Evolutionary conservation across 371 early-diverging fungal species (phyloP).

Genomic region (Mucor indicus): DNA sequence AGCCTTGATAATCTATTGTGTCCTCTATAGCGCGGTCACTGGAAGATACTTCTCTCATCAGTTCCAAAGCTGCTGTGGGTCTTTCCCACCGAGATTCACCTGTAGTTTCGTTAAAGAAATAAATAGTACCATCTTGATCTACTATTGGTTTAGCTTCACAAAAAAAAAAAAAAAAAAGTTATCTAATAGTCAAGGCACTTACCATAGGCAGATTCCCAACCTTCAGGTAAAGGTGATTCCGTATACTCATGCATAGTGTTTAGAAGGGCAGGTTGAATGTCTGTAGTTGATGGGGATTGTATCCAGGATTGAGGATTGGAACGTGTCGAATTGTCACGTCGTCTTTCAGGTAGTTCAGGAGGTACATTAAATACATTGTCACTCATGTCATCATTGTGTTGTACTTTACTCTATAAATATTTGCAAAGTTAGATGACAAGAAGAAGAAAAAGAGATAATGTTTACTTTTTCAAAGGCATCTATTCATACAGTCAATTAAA

Average conservation of each 20-base stretch:
- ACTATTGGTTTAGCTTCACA: neutral
- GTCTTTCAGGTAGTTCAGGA: neutral
- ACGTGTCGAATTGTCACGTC: too few species aligned
- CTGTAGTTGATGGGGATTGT: neutral
- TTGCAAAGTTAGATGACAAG: too few species aligned
- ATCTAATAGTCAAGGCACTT: neutral
- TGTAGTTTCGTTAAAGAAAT: conserved; percentile 45
- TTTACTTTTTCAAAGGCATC: too few species aligned
- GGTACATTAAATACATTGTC: too few species aligned
- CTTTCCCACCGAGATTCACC: conserved; percentile 47
- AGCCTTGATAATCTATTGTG: conserved; percentile 12
- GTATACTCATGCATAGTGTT: neutral
- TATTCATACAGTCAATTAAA: too few species aligned
- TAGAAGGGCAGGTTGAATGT: neutral
- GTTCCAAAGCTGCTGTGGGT: conserved; percentile 1
- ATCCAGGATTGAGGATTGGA: too few species aligned
- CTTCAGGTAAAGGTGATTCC: conserved; percentile 11
- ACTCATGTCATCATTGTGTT: too few species aligned
- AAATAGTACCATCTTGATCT: conserved; percentile 43
- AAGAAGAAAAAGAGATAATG: too few species aligned
- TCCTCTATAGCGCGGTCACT: conserved; percentile 10
- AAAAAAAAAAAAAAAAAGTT: neutral
- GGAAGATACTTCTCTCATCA: neutral
- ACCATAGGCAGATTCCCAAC: conserved; percentile 24
- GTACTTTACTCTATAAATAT: too few species aligned